These are phyloP conservation scores for Petasospora fabianii DNA, from an alignment of 1,139 yeast genomes.

Conservation along the genomic window DNA sequence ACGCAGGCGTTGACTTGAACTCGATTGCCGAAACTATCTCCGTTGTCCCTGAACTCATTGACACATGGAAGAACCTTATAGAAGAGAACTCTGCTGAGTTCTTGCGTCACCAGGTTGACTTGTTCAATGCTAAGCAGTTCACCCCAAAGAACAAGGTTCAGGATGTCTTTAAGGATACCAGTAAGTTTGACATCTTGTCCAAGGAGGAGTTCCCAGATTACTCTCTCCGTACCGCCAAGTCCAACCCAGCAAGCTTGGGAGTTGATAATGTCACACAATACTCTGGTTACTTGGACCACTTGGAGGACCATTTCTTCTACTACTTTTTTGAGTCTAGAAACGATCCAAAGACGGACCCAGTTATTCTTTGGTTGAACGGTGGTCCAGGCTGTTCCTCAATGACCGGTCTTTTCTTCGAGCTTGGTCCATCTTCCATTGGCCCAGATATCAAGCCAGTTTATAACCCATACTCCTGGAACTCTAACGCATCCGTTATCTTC, in stretches of 20 bases:
- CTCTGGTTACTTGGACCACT: conserved; percentile 61
- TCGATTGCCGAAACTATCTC: conserved; percentile 4
- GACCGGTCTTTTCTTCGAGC: conserved; percentile 63
- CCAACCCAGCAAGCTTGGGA: conserved; percentile 42
- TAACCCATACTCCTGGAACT: conserved; percentile 69
- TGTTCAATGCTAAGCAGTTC: conserved; percentile 12
- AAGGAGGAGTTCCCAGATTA: conserved; percentile 25
- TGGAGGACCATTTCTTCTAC: conserved; percentile 74
- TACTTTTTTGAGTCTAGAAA: conserved; percentile 74
- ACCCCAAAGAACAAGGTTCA: conserved; percentile 18
- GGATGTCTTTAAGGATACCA: conserved; percentile 7
- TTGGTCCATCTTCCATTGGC: conserved; percentile 59
- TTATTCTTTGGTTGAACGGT: conserved; percentile 68
- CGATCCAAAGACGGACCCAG: conserved; percentile 61
- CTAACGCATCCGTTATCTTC: conserved; percentile 64
- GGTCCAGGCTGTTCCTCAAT: conserved; percentile 75
- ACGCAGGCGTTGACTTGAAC: conserved; percentile 10
- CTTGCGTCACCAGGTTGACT: conserved; percentile 12
- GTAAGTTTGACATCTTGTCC: conserved; percentile 6
- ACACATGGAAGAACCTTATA: conserved; percentile 19
- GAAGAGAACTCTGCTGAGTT: conserved; percentile 12
- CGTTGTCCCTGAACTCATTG: conserved; percentile 13
- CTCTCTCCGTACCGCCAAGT: conserved; percentile 33
- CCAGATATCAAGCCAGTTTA: conserved; percentile 46
- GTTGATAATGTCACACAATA: conserved; percentile 58